These are phyloP conservation scores for Boletus subparvulus DNA, from an alignment of 768 basidiomycete species.

Conservation along the genomic window DNA sequence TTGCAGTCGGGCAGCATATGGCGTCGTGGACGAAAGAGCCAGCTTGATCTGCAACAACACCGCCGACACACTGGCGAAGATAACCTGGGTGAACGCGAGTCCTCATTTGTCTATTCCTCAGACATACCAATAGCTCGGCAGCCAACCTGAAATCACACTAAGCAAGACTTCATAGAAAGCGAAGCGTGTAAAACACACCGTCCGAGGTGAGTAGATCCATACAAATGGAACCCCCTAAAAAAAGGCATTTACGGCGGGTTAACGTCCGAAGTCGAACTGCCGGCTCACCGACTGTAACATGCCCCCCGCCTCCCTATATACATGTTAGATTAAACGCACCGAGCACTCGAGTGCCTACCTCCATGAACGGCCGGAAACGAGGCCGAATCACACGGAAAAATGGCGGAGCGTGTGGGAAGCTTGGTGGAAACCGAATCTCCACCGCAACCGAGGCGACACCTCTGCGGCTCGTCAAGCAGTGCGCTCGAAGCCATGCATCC, in stretches of 20 bases:
- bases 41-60: slow-evolving; percentile 64
- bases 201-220: slow-evolving; percentile 70
- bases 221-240: slow-evolving; percentile 65
- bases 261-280: too few species aligned
- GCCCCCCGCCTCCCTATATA: slow-evolving; percentile 59
- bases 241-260: not conserved
- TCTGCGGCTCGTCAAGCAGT: slow-evolving; percentile 28
- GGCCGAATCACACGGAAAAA: slow-evolving; percentile 77
- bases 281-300: slow-evolving; percentile 57
- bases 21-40: slow-evolving; percentile 67
- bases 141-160: slow-evolving; percentile 38
- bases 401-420: slow-evolving; percentile 67
- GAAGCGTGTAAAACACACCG: slow-evolving; percentile 29
- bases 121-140: slow-evolving; percentile 60
- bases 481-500: not conserved
- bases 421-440: slow-evolving; percentile 67
- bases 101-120: not conserved
- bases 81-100: not conserved
- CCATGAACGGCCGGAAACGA: slow-evolving; percentile 66
- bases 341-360: slow-evolving; percentile 23
- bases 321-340: not conserved
- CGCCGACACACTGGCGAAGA: slow-evolving; percentile 35
- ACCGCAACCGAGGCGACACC: slow-evolving; percentile 66
- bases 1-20: slow-evolving; percentile 57
- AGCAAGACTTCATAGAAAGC: not conserved